phyloP scores from a whole-genome alignment of 2,329 filamentous ascomycete species.

The Phialocephala subalpina region DNA sequence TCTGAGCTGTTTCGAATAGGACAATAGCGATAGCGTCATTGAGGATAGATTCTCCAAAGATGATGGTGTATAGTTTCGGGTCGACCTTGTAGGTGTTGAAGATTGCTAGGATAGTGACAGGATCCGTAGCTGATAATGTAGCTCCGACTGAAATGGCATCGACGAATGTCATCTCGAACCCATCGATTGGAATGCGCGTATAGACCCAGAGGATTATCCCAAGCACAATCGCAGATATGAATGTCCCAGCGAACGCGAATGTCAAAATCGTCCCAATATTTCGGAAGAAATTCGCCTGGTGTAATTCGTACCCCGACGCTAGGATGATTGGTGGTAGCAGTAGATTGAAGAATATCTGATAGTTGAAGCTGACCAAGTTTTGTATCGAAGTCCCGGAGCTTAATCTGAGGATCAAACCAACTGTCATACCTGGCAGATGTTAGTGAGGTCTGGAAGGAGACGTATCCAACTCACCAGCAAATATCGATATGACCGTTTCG shows the following conservation, averaged over 20 bases:
- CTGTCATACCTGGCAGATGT: conserved; percentile 79
- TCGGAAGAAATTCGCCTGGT: conserved; percentile 98
- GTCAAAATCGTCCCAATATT: conserved; percentile 98
- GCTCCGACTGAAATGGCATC: conserved; percentile 97
- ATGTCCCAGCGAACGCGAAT: conserved; percentile 96
- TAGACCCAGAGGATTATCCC: conserved; percentile 89
- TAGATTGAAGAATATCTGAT: conserved; percentile 99
- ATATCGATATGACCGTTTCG: conserved; percentile 98
- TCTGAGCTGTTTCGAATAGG: conserved; percentile 96
- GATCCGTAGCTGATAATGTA: conserved; percentile 95
- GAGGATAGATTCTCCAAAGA: conserved; percentile 97
- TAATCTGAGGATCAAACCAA: conserved; percentile 87
- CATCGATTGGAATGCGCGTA: conserved; percentile 85
- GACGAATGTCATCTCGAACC: conserved; percentile 86
- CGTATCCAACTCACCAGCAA: conserved; percentile 70
- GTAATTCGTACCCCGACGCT: conserved; percentile 94
- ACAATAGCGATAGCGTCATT: conserved; percentile 99
- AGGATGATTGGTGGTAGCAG: conserved; percentile 98
- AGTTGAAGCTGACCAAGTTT: conserved; percentile 94
- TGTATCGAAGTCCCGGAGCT: conserved; percentile 84
- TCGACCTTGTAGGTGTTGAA: conserved; percentile 99
- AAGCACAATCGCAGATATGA: conserved; percentile 95
- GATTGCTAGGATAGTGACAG: conserved; percentile 96
- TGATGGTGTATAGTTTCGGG: conserved; percentile 97
- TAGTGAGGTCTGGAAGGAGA: conserved; percentile 12